Evolutionary conservation across 257 asterid genomes (phyloP).

Genomic region (Coffea canephora): DNA sequence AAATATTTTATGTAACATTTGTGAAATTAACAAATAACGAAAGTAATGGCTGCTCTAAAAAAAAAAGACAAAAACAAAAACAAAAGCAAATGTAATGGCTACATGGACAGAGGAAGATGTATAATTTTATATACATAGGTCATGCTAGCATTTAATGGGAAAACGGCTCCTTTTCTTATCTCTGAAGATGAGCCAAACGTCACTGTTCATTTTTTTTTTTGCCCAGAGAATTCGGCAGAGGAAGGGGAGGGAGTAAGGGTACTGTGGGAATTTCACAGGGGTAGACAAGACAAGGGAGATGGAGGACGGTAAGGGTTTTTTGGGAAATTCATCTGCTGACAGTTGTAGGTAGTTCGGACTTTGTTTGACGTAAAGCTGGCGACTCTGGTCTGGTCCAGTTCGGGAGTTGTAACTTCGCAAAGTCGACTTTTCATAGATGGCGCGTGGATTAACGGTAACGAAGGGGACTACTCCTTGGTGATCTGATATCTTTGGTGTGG

Average conservation of each 20-base stretch:
- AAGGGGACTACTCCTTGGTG: not conserved
- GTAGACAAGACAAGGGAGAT: not conserved
- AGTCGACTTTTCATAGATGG: not conserved
- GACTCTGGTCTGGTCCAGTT: conserved; percentile 8
- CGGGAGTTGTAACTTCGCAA: not conserved
- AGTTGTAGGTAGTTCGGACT: conserved; percentile 32
- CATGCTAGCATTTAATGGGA: conserved; percentile 30
- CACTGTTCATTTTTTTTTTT: conserved; percentile 24
- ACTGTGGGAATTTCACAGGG: not conserved
- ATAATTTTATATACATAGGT: conserved; percentile 15
- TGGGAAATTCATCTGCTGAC: conserved; percentile 30
- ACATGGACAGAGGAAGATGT: no score
- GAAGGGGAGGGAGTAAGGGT: not conserved
- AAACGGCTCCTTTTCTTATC: not conserved
- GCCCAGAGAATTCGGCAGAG: conserved; percentile 11
- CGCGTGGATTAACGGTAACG: conserved; percentile 7
- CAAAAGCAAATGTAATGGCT: no score
- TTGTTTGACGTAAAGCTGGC: conserved; percentile 16
- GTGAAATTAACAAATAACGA: no score
- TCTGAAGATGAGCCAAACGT: conserved; percentile 7
- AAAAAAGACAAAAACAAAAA: no score
- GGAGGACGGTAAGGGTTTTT: conserved; percentile 20
- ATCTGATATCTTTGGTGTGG: not conserved
- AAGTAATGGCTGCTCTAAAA: no score
- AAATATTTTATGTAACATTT: no score